Evolutionary conservation across 2,329 filamentous ascomycete species (phyloP), one percentile per base, ranked within the genome.

Genomic region (Lasiodiplodia sp.): DNA sequence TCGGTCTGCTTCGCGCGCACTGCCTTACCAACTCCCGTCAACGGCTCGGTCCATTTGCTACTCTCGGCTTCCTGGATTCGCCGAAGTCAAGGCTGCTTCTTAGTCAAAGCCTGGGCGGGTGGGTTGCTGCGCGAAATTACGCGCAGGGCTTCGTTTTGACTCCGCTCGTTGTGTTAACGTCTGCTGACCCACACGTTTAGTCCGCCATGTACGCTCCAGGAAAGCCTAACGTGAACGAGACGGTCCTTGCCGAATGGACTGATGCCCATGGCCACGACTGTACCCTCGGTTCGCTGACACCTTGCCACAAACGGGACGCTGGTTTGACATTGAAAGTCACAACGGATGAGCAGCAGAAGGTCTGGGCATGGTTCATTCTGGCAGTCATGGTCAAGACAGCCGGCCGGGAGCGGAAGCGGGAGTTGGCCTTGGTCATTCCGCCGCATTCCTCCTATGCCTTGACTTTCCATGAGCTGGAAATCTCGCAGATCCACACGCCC

Each of bases 91-190:
- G 34, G 47, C 40, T 31, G 60, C 38, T 64, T 40, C 25, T 52
- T 25, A 16, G 25, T 25, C 38, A 38, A 64, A 47, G 40, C 60
- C 25, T 64, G 60, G 38, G 37, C n/a, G 51, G 51, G 51, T 28
- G 51, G 51, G 51, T 53, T 25, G 11, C 51, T 28, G 51, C 51
- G 51, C 51, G 7, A 47, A 10, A 28, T 28, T 28, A 25, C 25
- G 51, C 51, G 51, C 25, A 28, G 51, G 51, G 51, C 0, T 53
- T 53, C 51, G 51, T 28, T 53, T 53, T 8, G 2, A 2, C 23
- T 28, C 51, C 21, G 8, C 21, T 21, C 1, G 21, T 25, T 28
- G 10, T 7, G 14, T 11, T 8, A 28, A 3, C 8, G 1, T 53
- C 51, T 28, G 51, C 51, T 53, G 6, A 53, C 25, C 23, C 3